Conservation (phyloP, 1,284 basidiomycete genomes). For the Vanrija humicola region DNA sequence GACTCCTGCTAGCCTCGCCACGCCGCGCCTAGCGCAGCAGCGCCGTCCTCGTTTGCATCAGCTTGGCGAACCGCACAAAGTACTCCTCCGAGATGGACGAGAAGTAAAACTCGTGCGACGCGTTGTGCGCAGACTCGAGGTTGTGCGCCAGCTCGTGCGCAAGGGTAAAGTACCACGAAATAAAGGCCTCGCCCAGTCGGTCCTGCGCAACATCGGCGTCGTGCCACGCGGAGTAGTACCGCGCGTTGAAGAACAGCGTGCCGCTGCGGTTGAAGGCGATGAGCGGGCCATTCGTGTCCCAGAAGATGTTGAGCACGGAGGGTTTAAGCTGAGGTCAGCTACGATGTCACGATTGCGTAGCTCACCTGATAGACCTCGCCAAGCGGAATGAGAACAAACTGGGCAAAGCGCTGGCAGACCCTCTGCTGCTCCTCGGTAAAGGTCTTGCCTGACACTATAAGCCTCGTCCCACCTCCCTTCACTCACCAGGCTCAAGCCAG, state of each 20-base stretch:
- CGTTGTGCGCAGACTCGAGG: slow-evolving; percentile 49
- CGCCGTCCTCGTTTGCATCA: not conserved
- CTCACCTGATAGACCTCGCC: slow-evolving; percentile 38
- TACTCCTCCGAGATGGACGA: slow-evolving; percentile 77
- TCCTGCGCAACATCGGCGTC: not conserved
- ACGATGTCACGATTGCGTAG: not conserved
- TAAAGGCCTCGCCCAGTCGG: slow-evolving; percentile 59
- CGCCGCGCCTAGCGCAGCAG: not conserved
- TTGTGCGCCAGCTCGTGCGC: slow-evolving; percentile 63
- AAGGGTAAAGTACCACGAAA: slow-evolving; percentile 83
- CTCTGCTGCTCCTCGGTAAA: slow-evolving; percentile 28
- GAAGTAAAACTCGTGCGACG: slow-evolving; percentile 84
- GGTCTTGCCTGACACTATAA: slow-evolving; percentile 9
- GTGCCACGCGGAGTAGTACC: slow-evolving; percentile 76
- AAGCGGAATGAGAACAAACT: slow-evolving; percentile 54
- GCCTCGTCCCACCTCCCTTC: not conserved
- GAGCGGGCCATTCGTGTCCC: slow-evolving; percentile 70
- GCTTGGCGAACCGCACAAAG: slow-evolving; percentile 4
- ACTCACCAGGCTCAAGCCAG: slow-evolving; percentile 64
- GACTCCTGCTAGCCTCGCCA: not conserved
- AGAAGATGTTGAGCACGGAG: slow-evolving; percentile 78
- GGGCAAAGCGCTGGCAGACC: slow-evolving; percentile 58
- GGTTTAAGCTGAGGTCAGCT: slow-evolving; percentile 41
- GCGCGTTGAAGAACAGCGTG: slow-evolving; percentile 82
- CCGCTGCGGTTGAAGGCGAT: slow-evolving; percentile 94